Conservation (phyloP, 345 rosid species). For the Salix dunnii region DNA sequence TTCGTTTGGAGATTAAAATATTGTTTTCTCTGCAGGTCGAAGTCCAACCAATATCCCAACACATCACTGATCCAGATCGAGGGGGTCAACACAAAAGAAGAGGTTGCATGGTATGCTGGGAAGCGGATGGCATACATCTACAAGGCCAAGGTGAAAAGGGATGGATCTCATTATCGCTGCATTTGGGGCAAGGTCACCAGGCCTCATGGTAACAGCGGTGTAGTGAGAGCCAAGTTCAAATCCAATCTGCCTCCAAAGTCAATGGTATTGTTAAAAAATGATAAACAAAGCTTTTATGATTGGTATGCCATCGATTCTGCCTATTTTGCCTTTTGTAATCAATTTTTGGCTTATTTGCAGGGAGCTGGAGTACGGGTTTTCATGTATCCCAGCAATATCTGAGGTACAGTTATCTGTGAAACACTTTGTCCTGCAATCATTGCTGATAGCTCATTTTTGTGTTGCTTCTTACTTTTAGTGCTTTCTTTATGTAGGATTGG, state of each 20-base stretch:
- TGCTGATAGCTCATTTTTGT: neutral
- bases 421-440: neutral
- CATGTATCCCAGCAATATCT: neutral
- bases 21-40: neutral
- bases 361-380: neutral
- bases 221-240: neutral
- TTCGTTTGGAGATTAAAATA: neutral
- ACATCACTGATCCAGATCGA: neutral
- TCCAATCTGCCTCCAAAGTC: neutral
- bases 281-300: neutral
- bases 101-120: neutral
- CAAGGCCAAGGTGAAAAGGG: neutral
- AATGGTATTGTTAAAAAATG: neutral
- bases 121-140: neutral
- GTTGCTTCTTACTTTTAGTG: neutral
- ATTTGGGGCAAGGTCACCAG: neutral
- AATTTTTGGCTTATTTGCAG: neutral
- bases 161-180: neutral
- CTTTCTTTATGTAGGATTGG: neutral
- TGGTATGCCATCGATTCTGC: neutral
- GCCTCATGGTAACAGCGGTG: constrained; percentile 1
- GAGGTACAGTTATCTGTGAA: neutral
- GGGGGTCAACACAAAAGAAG: neutral
- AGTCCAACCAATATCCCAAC: neutral
- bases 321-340: neutral